Percentiles rank a stretch among this genome's conserved stretches.
Conservation (phyloP, 2,329 filamentous ascomycete species). For the Cylindrodendrum hubeiense region DNA sequence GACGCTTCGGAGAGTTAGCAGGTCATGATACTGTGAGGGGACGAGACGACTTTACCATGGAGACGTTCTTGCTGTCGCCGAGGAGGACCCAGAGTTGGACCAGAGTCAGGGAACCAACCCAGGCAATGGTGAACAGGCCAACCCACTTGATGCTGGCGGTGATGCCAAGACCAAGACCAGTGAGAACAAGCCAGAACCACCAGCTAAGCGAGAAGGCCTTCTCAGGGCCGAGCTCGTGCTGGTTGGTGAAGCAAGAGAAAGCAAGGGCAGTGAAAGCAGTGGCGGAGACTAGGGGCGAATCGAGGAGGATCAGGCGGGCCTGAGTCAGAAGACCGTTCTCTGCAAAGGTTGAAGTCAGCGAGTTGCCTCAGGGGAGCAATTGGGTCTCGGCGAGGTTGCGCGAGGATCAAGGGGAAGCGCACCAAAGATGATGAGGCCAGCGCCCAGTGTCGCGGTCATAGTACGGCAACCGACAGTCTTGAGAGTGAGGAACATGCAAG, state of each 20-base stretch:
- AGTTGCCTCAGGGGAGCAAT: constrained; percentile 2
- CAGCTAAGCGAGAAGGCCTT: constrained; percentile 90
- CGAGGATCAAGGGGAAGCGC: constrained; percentile 49
- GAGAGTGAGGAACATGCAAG: constrained; percentile 93
- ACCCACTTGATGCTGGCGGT: constrained; percentile 99
- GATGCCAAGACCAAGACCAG: constrained; percentile 87
- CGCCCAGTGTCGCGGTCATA: constrained; percentile 84
- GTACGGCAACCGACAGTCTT: constrained; percentile 93
- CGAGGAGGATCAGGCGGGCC: constrained; percentile 93
- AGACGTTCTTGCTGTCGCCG: constrained; percentile 88
- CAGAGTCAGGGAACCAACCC: constrained; percentile 92
- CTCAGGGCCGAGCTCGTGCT: constrained; percentile 91
- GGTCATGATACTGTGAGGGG: not conserved
- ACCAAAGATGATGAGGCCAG: constrained; percentile 92
- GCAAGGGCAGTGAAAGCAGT: constrained; percentile 92
- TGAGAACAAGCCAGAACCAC: constrained; percentile 98
- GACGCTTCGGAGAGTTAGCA: constrained; percentile 61
- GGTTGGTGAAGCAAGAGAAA: constrained; percentile 95
- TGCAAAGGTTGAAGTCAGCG: constrained; percentile 56
- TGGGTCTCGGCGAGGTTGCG: not conserved
- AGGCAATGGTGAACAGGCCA: constrained; percentile 97
- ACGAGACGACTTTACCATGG: constrained; percentile 69
- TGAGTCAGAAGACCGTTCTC: constrained; percentile 97
- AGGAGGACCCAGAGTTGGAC: constrained; percentile 96
- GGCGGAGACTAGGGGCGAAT: constrained; percentile 93